Conservation (phyloP, 2,329 filamentous ascomycete genomes). For the Ophiocordyceps robertsii region DNA sequence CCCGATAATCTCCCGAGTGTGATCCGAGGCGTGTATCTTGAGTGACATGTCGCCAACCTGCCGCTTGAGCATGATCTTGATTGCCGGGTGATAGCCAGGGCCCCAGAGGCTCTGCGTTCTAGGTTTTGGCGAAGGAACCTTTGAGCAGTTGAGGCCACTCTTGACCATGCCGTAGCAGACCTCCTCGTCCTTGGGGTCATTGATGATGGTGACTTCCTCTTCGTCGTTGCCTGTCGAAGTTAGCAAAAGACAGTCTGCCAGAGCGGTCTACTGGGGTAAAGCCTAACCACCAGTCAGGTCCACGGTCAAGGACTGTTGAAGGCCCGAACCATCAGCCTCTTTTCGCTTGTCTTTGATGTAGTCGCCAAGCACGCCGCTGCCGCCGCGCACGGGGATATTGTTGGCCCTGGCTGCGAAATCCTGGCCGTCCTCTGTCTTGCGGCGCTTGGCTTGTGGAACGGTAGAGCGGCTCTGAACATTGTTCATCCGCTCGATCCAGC, state of each 20-base stretch:
- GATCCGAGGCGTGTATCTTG: slow-evolving; percentile 61
- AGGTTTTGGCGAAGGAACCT: slow-evolving; percentile 56
- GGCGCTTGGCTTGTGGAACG: slow-evolving; percentile 49
- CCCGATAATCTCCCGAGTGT: slow-evolving; percentile 59
- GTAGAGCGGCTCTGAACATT: slow-evolving; percentile 54
- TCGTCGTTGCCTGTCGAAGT: slow-evolving; percentile 32
- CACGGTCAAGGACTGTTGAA: slow-evolving; percentile 30
- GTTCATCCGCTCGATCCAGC: slow-evolving; percentile 64
- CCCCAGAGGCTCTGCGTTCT: slow-evolving; percentile 44
- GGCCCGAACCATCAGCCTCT: slow-evolving; percentile 20
- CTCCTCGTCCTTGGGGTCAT: slow-evolving; percentile 51
- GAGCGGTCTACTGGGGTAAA: neutral
- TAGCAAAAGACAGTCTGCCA: slow-evolving; percentile 9
- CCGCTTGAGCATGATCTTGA: slow-evolving; percentile 59
- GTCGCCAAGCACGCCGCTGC: slow-evolving; percentile 47
- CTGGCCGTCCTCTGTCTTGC: slow-evolving; percentile 39
- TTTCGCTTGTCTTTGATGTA: slow-evolving; percentile 50
- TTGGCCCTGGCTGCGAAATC: slow-evolving; percentile 23
- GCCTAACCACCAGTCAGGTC: slow-evolving; percentile 43
- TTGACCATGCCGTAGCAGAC: slow-evolving; percentile 74
- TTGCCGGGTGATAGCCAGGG: slow-evolving; percentile 52
- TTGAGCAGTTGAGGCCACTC: slow-evolving; percentile 50
- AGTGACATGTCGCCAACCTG: slow-evolving; percentile 38
- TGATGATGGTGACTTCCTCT: slow-evolving; percentile 42
- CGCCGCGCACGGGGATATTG: slow-evolving; percentile 18